Evolutionary conservation across 441 rosid species (phyloP).

Genomic region (Isatis lusitanica): DNA sequence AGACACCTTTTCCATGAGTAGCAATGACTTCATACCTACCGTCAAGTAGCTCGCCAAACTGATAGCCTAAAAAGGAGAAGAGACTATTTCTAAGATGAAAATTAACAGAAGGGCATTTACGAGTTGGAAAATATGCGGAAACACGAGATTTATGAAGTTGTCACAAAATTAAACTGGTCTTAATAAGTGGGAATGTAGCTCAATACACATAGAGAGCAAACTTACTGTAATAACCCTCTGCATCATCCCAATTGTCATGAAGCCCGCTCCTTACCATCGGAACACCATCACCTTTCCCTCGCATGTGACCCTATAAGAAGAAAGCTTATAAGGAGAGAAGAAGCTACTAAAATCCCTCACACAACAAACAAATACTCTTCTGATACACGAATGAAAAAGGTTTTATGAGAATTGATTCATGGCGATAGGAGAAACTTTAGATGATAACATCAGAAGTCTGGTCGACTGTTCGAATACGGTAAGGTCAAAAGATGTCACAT

Average conservation of each 20-base stretch:
- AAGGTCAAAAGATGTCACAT: neutral
- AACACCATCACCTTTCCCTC: slow-evolving; percentile 80
- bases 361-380: slow-evolving; percentile 9
- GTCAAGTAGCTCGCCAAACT: slow-evolving; percentile 94
- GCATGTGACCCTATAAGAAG: slow-evolving; percentile 32
- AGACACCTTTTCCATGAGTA: slow-evolving; percentile 97
- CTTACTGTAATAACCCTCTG: slow-evolving; percentile 98
- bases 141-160: neutral
- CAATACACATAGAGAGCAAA: slow-evolving; percentile 3
- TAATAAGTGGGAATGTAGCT: neutral
- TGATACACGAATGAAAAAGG: neutral
- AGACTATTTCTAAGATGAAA: neutral
- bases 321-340: neutral
- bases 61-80: slow-evolving; percentile 60
- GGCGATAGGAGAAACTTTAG: neutral
- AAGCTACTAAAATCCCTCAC: neutral
- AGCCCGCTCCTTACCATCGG: slow-evolving; percentile 76
- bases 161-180: neutral
- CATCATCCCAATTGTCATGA: slow-evolving; percentile 99
- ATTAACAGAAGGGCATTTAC: neutral
- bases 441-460: slow-evolving; percentile 3
- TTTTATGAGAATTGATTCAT: neutral
- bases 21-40: slow-evolving; percentile 93
- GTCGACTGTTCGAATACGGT: neutral
- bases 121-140: neutral